Evolutionary conservation across 768 basidiomycete genomes (phyloP).

Genomic region (Hypholoma sublateritium): DNA sequence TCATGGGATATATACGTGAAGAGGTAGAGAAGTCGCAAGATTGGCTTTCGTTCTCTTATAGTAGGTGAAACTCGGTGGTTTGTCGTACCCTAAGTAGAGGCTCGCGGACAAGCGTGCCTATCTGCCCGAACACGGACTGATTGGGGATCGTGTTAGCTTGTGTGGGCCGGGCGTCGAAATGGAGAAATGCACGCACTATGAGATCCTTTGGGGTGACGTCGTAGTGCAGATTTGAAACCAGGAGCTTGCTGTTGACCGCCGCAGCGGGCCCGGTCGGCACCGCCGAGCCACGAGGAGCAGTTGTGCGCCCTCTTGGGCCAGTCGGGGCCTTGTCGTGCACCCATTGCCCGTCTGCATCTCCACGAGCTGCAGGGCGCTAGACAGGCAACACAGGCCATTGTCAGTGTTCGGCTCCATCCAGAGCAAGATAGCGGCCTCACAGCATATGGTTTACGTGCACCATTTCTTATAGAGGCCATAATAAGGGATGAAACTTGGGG

Average conservation of each 20-base stretch:
- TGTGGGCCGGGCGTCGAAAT: neutral
- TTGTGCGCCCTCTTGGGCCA: slow-evolving; percentile 29
- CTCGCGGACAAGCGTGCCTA: slow-evolving; percentile 91
- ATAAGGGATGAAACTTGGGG: slow-evolving; percentile 8
- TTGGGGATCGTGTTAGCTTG: neutral
- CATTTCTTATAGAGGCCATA: slow-evolving; percentile 26
- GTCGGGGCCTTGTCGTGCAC: slow-evolving; percentile 72
- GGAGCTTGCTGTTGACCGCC: slow-evolving; percentile 51
- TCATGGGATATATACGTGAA: slow-evolving; percentile 31
- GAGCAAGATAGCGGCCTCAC: slow-evolving; percentile 13
- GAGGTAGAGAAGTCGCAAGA: slow-evolving; percentile 39
- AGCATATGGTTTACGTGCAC: slow-evolving; percentile 27
- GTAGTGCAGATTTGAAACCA: slow-evolving; percentile 89
- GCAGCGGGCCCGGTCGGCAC: slow-evolving; percentile 27
- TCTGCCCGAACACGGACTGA: slow-evolving; percentile 87
- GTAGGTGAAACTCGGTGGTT: slow-evolving; percentile 63
- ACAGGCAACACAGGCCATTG: neutral
- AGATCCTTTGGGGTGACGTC: slow-evolving; percentile 89
- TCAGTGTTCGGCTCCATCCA: neutral
- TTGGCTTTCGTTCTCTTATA: slow-evolving; percentile 49
- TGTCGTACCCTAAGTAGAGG: slow-evolving; percentile 93
- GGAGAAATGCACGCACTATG: slow-evolving; percentile 52
- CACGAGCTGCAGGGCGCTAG: slow-evolving; percentile 53
- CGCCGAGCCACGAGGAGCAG: slow-evolving; percentile 20
- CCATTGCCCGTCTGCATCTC: slow-evolving; percentile 66